Conservation (phyloP, 169 alveolate species). For the Cryptosporidium meleagridis region DNA sequence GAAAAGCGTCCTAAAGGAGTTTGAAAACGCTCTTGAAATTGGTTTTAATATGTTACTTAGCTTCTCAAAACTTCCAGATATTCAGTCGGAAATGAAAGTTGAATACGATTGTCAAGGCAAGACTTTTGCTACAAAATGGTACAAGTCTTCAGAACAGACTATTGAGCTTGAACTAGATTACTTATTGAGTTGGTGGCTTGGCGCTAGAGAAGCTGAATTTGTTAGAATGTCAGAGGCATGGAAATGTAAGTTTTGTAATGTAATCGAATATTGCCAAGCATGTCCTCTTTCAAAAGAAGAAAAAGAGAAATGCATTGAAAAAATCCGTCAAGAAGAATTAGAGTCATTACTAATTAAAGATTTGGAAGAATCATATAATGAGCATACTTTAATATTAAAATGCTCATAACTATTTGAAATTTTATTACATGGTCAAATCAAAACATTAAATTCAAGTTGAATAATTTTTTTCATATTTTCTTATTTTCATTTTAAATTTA, state of each 20-base stretch:
- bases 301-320: conserved; percentile 35
- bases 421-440: not conserved
- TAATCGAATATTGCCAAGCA: conserved; percentile 39
- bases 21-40: conserved; percentile 24
- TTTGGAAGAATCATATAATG: conserved; percentile 22
- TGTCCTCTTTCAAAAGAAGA: conserved; percentile 47
- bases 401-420: not conserved
- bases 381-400: not conserved
- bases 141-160: conserved; percentile 30
- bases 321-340: conserved; percentile 32
- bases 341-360: conserved; percentile 39
- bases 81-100: conserved; percentile 58
- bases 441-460: not conserved
- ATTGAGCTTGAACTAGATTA: conserved; percentile 47
- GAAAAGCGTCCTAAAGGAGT: not conserved
- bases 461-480: not conserved
- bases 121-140: conserved; percentile 70
- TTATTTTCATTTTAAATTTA: no score
- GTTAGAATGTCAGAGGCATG: conserved; percentile 45
- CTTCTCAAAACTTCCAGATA: conserved; percentile 43
- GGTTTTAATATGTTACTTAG: conserved; percentile 12
- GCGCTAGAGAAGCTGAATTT: conserved; percentile 39
- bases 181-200: conserved; percentile 65
- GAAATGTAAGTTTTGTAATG: conserved; percentile 69
- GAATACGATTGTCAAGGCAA: conserved; percentile 68